Percentiles rank a stretch among this genome's conserved stretches.
Conservation (phyloP, 805 yeast genomes). For the Ogataea sp. region DNA sequence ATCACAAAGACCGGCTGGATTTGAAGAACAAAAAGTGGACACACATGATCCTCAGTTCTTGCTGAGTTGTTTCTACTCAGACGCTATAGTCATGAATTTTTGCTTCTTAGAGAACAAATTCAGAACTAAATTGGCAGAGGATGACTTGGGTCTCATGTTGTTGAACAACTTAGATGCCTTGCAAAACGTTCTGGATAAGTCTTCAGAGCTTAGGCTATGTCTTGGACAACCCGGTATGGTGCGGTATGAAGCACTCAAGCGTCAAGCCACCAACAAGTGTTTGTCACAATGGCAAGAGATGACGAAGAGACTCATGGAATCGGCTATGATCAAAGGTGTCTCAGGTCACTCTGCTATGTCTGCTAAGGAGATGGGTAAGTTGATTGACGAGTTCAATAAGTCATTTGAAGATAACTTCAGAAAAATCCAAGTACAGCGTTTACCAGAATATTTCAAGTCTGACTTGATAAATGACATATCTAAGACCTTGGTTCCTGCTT, state of each 20-base stretch:
- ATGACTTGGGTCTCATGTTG: slow-evolving; percentile 59
- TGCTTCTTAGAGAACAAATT: slow-evolving; percentile 57
- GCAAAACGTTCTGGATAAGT: slow-evolving; percentile 63
- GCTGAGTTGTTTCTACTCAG: slow-evolving; percentile 63
- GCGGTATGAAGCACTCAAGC: slow-evolving; percentile 60
- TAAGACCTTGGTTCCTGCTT: slow-evolving; percentile 67
- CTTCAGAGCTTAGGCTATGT: slow-evolving; percentile 33
- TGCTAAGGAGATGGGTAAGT: slow-evolving; percentile 77
- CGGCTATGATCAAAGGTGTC: slow-evolving; percentile 56
- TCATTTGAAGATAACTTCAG: slow-evolving; percentile 72
- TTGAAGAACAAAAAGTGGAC: slow-evolving; percentile 40
- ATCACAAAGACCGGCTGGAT: slow-evolving; percentile 63
- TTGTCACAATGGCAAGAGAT: slow-evolving; percentile 74
- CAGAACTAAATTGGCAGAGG: slow-evolving; percentile 32
- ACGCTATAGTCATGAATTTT: slow-evolving; percentile 68
- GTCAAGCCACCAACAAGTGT: slow-evolving; percentile 64
- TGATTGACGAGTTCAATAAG: slow-evolving; percentile 55
- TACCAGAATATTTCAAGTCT: slow-evolving; percentile 37
- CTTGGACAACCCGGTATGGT: slow-evolving; percentile 54
- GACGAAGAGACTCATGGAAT: slow-evolving; percentile 71
- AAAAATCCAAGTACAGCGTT: slow-evolving; percentile 45
- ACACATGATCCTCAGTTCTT: slow-evolving; percentile 40
- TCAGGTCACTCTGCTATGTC: slow-evolving; percentile 29
- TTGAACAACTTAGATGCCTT: slow-evolving; percentile 64
- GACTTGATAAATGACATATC: slow-evolving; percentile 66